These are phyloP conservation scores for Leccinum fallax DNA, from an alignment of 1,284 basidiomycete species.

Conservation along the genomic window DNA sequence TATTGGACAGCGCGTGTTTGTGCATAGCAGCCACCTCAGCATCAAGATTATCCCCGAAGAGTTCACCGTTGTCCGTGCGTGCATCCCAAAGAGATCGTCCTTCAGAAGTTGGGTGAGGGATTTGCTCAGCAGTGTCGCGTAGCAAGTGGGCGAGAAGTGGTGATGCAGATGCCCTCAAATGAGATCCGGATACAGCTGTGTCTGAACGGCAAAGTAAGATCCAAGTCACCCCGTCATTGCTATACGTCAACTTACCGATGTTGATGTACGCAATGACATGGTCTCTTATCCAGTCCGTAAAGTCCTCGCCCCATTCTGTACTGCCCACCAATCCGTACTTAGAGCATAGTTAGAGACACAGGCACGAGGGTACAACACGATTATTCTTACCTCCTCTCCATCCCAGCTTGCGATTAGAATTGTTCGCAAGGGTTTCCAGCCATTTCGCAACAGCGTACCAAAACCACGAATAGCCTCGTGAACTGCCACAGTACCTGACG, in stretches of 20 bases:
- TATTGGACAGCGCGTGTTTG: slow-evolving; percentile 22
- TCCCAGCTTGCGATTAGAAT: slow-evolving; percentile 80
- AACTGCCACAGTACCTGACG: slow-evolving; percentile 76
- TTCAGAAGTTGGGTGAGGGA: slow-evolving; percentile 53
- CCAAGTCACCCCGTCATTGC: neutral
- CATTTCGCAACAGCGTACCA: slow-evolving; percentile 61
- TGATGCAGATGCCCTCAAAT: slow-evolving; percentile 53
- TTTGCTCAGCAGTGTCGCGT: slow-evolving; percentile 54
- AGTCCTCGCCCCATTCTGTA: slow-evolving; percentile 84
- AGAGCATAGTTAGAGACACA: slow-evolving; percentile 7
- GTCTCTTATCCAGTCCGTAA: slow-evolving; percentile 67
- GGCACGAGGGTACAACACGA: neutral
- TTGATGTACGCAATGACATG: slow-evolving; percentile 83
- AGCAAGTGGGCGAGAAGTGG: slow-evolving; percentile 75
- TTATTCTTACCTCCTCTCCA: slow-evolving; percentile 65
- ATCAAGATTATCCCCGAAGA: slow-evolving; percentile 26
- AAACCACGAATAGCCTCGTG: slow-evolving; percentile 76
- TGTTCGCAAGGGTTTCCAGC: slow-evolving; percentile 83
- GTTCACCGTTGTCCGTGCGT: slow-evolving; percentile 32
- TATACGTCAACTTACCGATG: slow-evolving; percentile 47
- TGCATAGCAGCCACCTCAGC: slow-evolving; percentile 33
- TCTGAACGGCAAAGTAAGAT: slow-evolving; percentile 42
- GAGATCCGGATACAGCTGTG: slow-evolving; percentile 61
- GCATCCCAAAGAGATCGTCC: slow-evolving; percentile 55
- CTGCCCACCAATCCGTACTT: slow-evolving; percentile 79